phyloP scores from a whole-genome alignment of 306 rosid species.

The Vicia faba region DNA sequence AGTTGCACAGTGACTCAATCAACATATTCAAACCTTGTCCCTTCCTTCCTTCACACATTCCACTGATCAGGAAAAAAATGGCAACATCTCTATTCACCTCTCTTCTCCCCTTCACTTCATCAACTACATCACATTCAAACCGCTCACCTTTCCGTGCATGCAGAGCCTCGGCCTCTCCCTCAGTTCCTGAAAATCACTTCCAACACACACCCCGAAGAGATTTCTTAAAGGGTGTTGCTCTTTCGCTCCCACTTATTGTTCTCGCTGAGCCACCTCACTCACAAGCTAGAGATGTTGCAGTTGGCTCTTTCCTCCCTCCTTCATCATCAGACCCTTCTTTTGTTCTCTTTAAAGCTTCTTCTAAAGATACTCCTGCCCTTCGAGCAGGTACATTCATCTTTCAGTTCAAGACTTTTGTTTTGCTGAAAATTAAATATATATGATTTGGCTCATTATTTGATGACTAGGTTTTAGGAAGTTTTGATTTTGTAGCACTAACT shows the following conservation, averaged over 20 bases:
- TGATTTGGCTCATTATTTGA: conserved; percentile 6
- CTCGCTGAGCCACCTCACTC: conserved; percentile 44
- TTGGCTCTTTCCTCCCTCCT: conserved; percentile 83
- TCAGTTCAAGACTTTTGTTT: background rate
- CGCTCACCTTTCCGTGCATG: conserved; percentile 28
- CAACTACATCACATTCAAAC: conserved; percentile 17
- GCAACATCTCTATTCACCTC: conserved; percentile 44
- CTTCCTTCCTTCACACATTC: conserved; percentile 5
- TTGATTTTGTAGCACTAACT: conserved; percentile 5
- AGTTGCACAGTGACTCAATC: conserved; percentile 17
- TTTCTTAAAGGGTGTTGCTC: conserved; percentile 59
- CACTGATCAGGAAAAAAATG: conserved; percentile 38
- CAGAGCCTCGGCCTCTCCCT: conserved; percentile 37
- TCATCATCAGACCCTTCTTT: conserved; percentile 75
- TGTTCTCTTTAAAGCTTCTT: conserved; percentile 81
- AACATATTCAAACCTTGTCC: conserved; percentile 35
- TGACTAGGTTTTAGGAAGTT: background rate
- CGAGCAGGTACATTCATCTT: conserved; percentile 74
- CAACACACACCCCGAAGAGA: conserved; percentile 55
- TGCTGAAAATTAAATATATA: background rate
- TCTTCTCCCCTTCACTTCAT: conserved; percentile 27
- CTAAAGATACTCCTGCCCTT: conserved; percentile 94
- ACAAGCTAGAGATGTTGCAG: conserved; percentile 67
- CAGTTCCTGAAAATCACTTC: conserved; percentile 22
- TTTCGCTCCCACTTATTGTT: conserved; percentile 58